These are phyloP conservation scores for Gymnopilus dilepis DNA, from an alignment of 768 basidiomycete species.

Conservation along the genomic window DNA sequence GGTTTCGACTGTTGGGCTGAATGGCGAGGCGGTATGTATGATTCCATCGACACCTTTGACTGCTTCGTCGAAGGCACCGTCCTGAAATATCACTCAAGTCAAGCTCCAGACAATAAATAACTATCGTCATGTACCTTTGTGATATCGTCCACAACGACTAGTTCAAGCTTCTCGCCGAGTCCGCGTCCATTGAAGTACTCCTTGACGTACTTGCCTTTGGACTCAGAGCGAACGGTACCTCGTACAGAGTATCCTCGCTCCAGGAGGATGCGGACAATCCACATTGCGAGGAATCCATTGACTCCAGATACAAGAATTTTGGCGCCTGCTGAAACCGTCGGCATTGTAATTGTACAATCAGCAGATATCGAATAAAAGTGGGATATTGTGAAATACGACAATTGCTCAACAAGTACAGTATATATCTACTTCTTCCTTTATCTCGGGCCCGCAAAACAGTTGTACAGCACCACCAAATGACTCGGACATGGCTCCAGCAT, in stretches of 20 bases:
- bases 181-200: conserved; percentile 53
- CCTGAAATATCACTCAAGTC: conserved; percentile 44
- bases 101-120: no score
- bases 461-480: background rate
- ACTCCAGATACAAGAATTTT: conserved; percentile 61
- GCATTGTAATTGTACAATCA: conserved; percentile 29
- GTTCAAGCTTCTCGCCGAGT: conserved; percentile 63
- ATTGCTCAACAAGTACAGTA: background rate
- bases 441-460: background rate
- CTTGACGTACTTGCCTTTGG: conserved; percentile 62
- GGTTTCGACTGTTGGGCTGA: conserved; percentile 51
- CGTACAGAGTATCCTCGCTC: conserved; percentile 67
- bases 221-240: conserved; percentile 66
- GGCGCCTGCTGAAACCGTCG: conserved; percentile 30
- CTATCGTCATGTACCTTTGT: conserved; percentile 36
- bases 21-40: conserved; percentile 71
- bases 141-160: conserved; percentile 75
- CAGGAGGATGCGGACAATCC: conserved; percentile 60
- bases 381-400: background rate
- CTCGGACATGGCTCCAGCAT: background rate
- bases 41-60: conserved; percentile 79
- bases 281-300: conserved; percentile 63
- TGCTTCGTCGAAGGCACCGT: conserved; percentile 78
- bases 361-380: background rate
- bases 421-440: background rate